Conservation (phyloP, 176 grass and related monocot species). For the Poa pratensis region DNA sequence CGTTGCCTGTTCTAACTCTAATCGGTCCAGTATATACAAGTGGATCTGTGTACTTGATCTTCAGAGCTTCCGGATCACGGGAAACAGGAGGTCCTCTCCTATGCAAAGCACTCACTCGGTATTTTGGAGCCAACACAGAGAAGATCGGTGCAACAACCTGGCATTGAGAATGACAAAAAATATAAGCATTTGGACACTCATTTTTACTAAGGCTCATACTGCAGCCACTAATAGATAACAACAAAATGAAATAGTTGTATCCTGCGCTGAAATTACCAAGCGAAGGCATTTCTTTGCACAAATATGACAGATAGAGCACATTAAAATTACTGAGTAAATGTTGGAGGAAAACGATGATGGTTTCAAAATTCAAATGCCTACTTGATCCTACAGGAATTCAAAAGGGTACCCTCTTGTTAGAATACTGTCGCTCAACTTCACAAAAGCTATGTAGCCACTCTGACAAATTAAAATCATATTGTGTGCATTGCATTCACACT, state of each 20-base stretch:
- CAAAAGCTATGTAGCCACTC: neutral
- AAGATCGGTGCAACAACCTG: slow-evolving; percentile 81
- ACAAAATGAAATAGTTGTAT: slow-evolving; percentile 8
- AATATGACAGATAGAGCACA: slow-evolving; percentile 9
- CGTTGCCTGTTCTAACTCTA: slow-evolving; percentile 80
- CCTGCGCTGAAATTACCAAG: neutral
- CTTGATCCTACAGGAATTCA: no score
- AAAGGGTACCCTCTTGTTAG: no score
- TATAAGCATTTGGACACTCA: slow-evolving; percentile 20
- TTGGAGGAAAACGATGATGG: neutral
- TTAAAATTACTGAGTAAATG: slow-evolving; percentile 12
- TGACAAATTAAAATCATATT: slow-evolving; percentile 4
- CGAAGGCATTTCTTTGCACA: slow-evolving; percentile 12
- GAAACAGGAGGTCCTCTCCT: slow-evolving; percentile 70
- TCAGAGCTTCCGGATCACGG: slow-evolving; percentile 73
- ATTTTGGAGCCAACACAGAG: slow-evolving; percentile 69
- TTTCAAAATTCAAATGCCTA: slow-evolving; percentile 1
- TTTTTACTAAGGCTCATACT: neutral
- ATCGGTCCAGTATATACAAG: slow-evolving; percentile 81
- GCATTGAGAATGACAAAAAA: slow-evolving; percentile 28
- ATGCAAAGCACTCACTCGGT: slow-evolving; percentile 64
- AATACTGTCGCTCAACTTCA: slow-evolving; percentile 2
- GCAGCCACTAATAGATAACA: slow-evolving; percentile 14
- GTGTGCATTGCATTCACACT: neutral
- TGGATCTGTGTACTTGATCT: slow-evolving; percentile 75